Conservation (phyloP, 139 green algal species). For the Mesotaenium endlicherianum region DNA sequence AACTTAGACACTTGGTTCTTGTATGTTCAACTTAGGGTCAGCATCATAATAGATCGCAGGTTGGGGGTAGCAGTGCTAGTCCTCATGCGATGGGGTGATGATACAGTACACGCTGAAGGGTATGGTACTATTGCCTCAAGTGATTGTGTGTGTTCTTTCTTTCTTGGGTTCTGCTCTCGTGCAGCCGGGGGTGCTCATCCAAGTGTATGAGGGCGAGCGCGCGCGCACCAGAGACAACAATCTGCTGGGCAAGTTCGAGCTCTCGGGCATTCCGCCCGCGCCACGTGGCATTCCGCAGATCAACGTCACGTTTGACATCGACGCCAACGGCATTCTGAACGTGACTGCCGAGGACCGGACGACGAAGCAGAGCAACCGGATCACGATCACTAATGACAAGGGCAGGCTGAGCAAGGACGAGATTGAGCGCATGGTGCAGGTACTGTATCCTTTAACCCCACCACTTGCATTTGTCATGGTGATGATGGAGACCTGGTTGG, state of each 20-base stretch:
- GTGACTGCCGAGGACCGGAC: slow-evolving; percentile 95
- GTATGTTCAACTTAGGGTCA: too few relatives aligned
- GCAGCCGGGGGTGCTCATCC: slow-evolving; percentile 24
- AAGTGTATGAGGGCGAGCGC: slow-evolving; percentile 86
- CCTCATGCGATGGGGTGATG: too few relatives aligned
- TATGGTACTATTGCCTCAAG: too few relatives aligned
- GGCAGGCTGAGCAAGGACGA: slow-evolving; percentile 93
- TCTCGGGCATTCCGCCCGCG: slow-evolving; percentile 95
- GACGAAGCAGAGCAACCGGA: slow-evolving; percentile 93
- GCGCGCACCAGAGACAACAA: slow-evolving; percentile 94
- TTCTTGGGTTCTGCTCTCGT: background rate
- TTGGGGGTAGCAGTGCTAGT: too few relatives aligned
- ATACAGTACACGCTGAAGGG: too few relatives aligned
- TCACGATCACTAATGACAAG: slow-evolving; percentile 99
- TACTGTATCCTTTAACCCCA: too few relatives aligned
- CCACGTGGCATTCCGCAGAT: slow-evolving; percentile 97
- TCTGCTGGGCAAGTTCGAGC: slow-evolving; percentile 98
- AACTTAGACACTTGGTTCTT: too few relatives aligned
- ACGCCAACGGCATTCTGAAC: slow-evolving; percentile 99
- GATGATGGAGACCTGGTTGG: too few relatives aligned
- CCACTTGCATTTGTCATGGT: too few relatives aligned
- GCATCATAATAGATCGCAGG: too few relatives aligned
- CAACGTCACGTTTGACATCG: slow-evolving; percentile 95
- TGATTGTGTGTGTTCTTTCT: background rate
- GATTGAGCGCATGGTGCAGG: slow-evolving; percentile 94